Base-by-base conservation (phyloP, 164 flowering plant species). In the Annona squamosa region DNA sequence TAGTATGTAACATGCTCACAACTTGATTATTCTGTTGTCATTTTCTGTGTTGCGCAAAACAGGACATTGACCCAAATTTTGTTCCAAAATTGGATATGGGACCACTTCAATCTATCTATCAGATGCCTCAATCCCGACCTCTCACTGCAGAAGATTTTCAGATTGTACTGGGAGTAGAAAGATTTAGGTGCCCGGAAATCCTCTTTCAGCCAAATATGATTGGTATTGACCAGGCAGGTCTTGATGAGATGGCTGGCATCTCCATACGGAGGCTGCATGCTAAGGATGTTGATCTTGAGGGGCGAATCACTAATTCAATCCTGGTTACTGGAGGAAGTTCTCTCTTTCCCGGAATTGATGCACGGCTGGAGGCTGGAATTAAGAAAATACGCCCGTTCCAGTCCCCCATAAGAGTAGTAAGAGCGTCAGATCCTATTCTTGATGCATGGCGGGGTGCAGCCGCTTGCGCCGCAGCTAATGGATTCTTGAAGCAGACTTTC, bases 401-500 rank as follows among this genome's bases (percentile, higher is more conserved):
- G 13, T 76, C 94, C 3, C 89, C 89, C 10, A 89, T 93, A 74
- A 86, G 81, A 71, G 85, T 92, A 63, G 76, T 86, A 46, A 79
- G 85, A 77, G 98, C 98, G 17, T 77, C 82, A 12, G 91, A 94
- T 81, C 96, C 99, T 3, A 72, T 91, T 78, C 81, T 86, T 62
- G 98, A 94, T 82, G 98, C 98, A 42, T 94, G 99, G 99, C 90
- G 91, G 2, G 99, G 97, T 5, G 99, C 98, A 61, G 79, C 98
- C 74, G 71, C 79, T 47, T 87, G 79, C 83, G 97, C 98, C 70
- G 78, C 94, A 74, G 48, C 86, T 3, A 42, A 71, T 48, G 84
- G 70, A 10, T 94, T 94, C 77, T 76, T 75, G 0, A 66, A 77
- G 76, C 98, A 90, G 75, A 88, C 92, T 4, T 89, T 95, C 72